These are phyloP conservation scores for Hypocrella siamensis DNA, from an alignment of 2,329 filamentous ascomycete species.

Conservation along the genomic window DNA sequence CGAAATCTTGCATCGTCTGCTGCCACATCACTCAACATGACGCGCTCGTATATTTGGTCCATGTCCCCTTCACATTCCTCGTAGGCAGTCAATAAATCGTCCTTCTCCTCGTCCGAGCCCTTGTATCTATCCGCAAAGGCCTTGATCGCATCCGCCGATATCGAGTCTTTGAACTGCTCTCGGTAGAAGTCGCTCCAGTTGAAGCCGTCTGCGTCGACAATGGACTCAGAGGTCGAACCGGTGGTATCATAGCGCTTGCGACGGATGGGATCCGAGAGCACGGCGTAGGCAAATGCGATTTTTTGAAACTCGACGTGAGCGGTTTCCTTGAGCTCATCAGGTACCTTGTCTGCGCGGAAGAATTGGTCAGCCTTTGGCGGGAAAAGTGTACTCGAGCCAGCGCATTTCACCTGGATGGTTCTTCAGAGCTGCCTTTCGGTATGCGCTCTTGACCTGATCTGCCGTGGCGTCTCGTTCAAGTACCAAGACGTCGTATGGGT, in stretches of 20 bases:
- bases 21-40: slow-evolving; percentile 75
- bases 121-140: slow-evolving; percentile 69
- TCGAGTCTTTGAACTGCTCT: slow-evolving; percentile 62
- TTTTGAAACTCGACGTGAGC: slow-evolving; percentile 77
- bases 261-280: slow-evolving; percentile 70
- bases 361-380: no score
- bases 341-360: slow-evolving; percentile 57
- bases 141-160: slow-evolving; percentile 60
- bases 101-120: slow-evolving; percentile 68
- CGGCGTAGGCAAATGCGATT: slow-evolving; percentile 84
- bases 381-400: background rate
- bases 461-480: slow-evolving; percentile 55
- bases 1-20: slow-evolving; percentile 80
- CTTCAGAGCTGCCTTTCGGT: slow-evolving; percentile 78
- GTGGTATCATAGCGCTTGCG: slow-evolving; percentile 81
- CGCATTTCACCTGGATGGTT: slow-evolving; percentile 60
- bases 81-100: slow-evolving; percentile 65
- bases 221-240: slow-evolving; percentile 72
- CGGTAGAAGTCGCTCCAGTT: slow-evolving; percentile 85
- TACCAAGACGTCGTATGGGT: slow-evolving; percentile 69
- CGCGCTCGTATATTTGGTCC: slow-evolving; percentile 58
- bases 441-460: slow-evolving; percentile 76
- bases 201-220: slow-evolving; percentile 67
- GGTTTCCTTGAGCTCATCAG: slow-evolving; percentile 47
- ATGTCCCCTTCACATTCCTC: slow-evolving; percentile 58